Conservation (phyloP, 495 filamentous ascomycete genomes). For the Patellaria atrata region DNA sequence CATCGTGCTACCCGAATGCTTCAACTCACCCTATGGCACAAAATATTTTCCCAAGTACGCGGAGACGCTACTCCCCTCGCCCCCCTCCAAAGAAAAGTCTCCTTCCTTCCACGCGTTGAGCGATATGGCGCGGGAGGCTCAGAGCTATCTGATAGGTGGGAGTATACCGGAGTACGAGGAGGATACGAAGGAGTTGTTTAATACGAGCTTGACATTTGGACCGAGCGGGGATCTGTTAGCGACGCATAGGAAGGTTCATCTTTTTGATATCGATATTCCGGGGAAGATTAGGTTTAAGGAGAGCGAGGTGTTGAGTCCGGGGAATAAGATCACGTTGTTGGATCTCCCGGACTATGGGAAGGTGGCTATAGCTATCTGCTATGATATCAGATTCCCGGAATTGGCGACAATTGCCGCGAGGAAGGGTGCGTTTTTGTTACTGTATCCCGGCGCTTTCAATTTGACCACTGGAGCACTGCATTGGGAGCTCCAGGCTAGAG, state of each 20-base stretch:
- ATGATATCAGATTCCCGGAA: constrained; percentile 94
- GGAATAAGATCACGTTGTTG: constrained; percentile 65
- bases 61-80: constrained; percentile 68
- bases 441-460: constrained; percentile 96
- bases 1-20: constrained; percentile 70
- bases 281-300: constrained; percentile 86
- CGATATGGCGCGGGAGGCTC: constrained; percentile 56
- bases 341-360: constrained; percentile 75
- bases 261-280: constrained; percentile 99
- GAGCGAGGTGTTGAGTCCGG: constrained; percentile 72
- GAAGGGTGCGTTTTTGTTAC: constrained; percentile 61
- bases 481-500: constrained; percentile 72
- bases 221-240: constrained; percentile 65
- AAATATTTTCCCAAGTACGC: constrained; percentile 86
- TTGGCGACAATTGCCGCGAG: constrained; percentile 81
- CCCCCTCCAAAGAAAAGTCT: constrained; percentile 51
- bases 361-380: constrained; percentile 83
- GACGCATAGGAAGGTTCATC: constrained; percentile 82
- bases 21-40: constrained; percentile 93
- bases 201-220: constrained; percentile 73
- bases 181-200: constrained; percentile 64
- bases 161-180: constrained; percentile 73
- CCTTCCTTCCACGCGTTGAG: constrained; percentile 79
- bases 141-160: constrained; percentile 72
- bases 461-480: constrained; percentile 81